Evolutionary conservation across 768 basidiomycete species (phyloP).

Genomic region (Cyclocybe cylindracea): DNA sequence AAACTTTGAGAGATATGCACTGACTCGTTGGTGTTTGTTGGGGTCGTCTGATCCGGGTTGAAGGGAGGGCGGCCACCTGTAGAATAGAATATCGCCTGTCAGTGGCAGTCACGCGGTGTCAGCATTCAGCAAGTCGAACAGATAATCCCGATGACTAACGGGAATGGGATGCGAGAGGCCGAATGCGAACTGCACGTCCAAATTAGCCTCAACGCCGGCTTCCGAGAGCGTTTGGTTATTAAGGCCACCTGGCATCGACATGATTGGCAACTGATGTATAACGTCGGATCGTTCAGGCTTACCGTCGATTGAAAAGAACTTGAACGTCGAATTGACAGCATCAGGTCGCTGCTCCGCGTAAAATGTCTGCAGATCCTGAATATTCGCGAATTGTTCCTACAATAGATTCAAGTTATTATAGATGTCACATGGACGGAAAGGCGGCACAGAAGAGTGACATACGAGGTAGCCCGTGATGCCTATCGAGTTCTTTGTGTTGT

Average conservation of each 20-base stretch:
- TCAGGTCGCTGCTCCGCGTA: constrained; percentile 43
- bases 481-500: constrained; percentile 46
- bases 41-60: constrained; percentile 42
- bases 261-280: neutral
- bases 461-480: constrained; percentile 55
- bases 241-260: constrained; percentile 44
- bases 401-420: neutral
- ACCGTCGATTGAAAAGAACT: constrained; percentile 56
- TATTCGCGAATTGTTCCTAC: constrained; percentile 51
- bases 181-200: constrained; percentile 69
- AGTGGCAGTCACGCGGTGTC: neutral
- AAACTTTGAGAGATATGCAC: neutral
- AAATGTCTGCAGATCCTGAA: constrained; percentile 50
- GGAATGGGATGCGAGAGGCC: constrained; percentile 50
- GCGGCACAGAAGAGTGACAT: neutral
- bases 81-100: constrained; percentile 53
- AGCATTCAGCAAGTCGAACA: neutral
- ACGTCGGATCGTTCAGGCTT: neutral
- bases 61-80: constrained; percentile 66
- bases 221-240: constrained; percentile 56
- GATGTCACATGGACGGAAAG: neutral
- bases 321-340: constrained; percentile 50
- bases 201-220: constrained; percentile 65
- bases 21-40: constrained; percentile 41
- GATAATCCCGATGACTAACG: constrained; percentile 1